Evolutionary conservation across 768 basidiomycete species (phyloP).

Genomic region (Lactarius pseudohatsudake): DNA sequence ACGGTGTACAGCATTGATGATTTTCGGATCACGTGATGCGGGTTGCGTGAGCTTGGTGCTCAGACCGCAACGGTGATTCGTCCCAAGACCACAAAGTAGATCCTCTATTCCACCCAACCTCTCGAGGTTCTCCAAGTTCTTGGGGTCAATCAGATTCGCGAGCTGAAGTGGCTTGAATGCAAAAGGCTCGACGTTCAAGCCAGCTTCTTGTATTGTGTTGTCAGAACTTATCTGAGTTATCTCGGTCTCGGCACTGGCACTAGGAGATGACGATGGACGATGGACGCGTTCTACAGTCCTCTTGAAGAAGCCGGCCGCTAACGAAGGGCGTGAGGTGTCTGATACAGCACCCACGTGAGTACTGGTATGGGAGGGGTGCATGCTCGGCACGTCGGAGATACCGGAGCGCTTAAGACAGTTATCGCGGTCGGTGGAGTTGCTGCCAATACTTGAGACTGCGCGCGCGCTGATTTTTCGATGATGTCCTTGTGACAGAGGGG

Average conservation of each 20-base stretch:
- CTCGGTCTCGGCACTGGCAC: neutral
- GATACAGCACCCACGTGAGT: constrained; percentile 43
- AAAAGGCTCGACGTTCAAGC: constrained; percentile 67
- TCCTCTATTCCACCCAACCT: constrained; percentile 70
- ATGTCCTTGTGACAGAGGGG: constrained; percentile 41
- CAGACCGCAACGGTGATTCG: constrained; percentile 53
- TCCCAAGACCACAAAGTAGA: constrained; percentile 73
- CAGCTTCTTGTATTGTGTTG: too few relatives aligned
- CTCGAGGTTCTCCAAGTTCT: constrained; percentile 66
- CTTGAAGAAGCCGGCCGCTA: constrained; percentile 28
- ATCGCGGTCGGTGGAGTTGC: constrained; percentile 44
- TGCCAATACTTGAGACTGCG: constrained; percentile 32
- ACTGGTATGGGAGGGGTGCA: constrained; percentile 39
- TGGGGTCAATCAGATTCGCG: constrained; percentile 84
- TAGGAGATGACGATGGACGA: neutral
- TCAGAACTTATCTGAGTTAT: too few relatives aligned
- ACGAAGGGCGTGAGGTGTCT: constrained; percentile 32
- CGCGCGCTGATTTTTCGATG: constrained; percentile 35
- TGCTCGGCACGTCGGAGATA: constrained; percentile 32
- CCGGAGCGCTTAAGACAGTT: too few relatives aligned
- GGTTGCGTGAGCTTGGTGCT: constrained; percentile 1
- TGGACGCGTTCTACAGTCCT: constrained; percentile 8
- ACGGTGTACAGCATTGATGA: too few relatives aligned
- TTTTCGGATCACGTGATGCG: neutral
- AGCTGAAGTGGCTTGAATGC: constrained; percentile 68